A percentile compares a stretch with the other conserved stretches of the same genome.
Evolutionary conservation across 495 filamentous ascomycete species (phyloP).

Genomic region (Penicillium arizonense): DNA sequence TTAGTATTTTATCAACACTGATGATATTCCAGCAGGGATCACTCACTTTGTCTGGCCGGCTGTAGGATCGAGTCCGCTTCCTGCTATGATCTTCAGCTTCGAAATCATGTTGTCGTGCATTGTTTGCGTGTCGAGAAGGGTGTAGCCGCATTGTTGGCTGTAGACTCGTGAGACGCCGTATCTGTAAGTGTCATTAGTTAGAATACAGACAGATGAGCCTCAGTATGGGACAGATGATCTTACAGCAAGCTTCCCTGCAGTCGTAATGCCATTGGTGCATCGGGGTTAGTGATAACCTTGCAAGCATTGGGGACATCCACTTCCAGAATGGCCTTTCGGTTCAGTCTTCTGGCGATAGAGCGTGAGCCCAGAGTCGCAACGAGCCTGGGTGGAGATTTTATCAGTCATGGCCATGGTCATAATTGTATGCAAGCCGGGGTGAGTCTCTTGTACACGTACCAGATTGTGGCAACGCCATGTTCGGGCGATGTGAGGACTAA

Average conservation of each 20-base stretch:
- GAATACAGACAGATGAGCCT: neutral
- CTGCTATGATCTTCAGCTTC: constrained; percentile 56
- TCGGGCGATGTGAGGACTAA: constrained; percentile 83
- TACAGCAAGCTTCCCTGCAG: constrained; percentile 87
- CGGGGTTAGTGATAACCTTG: constrained; percentile 77
- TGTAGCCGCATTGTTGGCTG: constrained; percentile 81
- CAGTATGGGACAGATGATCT: constrained; percentile 7
- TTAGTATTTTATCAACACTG: constrained; percentile 1
- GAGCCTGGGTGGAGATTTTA: constrained; percentile 56
- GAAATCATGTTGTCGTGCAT: constrained; percentile 70
- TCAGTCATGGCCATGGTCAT: neutral
- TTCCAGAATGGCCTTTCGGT: constrained; percentile 81
- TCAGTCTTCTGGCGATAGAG: constrained; percentile 69
- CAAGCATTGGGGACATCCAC: constrained; percentile 88
- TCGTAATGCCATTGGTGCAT: constrained; percentile 85
- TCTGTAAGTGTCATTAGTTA: constrained; percentile 30
- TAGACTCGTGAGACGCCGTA: constrained; percentile 85
- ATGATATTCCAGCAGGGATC: neutral
- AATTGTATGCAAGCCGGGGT: neutral
- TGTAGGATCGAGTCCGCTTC: constrained; percentile 62
- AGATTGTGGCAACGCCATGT: constrained; percentile 92
- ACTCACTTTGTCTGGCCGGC: constrained; percentile 72
- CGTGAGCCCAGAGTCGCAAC: constrained; percentile 85
- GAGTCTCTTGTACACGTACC: constrained; percentile 47
- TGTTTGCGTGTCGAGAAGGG: constrained; percentile 75